Evolutionary conservation across 2,329 filamentous ascomycete genomes (phyloP).

Genomic region (Zarea fungicola): DNA sequence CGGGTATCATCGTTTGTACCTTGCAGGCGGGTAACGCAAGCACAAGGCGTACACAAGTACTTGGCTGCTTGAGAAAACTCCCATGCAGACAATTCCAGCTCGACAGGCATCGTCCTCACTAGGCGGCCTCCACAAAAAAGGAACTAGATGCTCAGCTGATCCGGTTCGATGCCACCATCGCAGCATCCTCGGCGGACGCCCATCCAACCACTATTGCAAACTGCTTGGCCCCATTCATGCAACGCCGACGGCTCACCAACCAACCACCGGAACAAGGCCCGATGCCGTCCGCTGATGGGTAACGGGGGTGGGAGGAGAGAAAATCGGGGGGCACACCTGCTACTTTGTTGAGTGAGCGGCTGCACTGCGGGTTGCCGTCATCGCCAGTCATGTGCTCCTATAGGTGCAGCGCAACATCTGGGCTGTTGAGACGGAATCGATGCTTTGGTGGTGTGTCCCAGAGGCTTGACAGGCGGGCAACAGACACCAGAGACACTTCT

Average conservation of each 20-base stretch:
- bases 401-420: background rate
- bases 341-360: background rate
- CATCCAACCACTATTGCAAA: background rate
- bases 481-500: background rate
- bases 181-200: conserved; percentile 1
- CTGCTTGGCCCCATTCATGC: background rate
- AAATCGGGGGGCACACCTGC: background rate
- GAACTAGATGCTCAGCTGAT: conserved; percentile 12
- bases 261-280: conserved; percentile 14
- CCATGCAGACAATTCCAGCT: conserved; percentile 7
- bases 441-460: background rate
- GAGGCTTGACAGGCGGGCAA: background rate
- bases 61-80: background rate
- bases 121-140: conserved; percentile 10
- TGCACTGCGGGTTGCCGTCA: conserved; percentile 6
- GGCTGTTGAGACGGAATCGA: conserved; percentile 8
- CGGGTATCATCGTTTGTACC: conserved; percentile 7
- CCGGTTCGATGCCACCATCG: conserved; percentile 6
- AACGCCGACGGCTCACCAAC: conserved; percentile 12
- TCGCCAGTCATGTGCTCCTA: conserved; percentile 10
- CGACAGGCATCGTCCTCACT: background rate
- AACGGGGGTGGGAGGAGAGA: background rate
- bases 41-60: background rate
- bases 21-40: conserved; percentile 10
- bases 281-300: conserved; percentile 7